Evolutionary conservation across 345 rosid species (phyloP).

Genomic region (Linum tenue): DNA sequence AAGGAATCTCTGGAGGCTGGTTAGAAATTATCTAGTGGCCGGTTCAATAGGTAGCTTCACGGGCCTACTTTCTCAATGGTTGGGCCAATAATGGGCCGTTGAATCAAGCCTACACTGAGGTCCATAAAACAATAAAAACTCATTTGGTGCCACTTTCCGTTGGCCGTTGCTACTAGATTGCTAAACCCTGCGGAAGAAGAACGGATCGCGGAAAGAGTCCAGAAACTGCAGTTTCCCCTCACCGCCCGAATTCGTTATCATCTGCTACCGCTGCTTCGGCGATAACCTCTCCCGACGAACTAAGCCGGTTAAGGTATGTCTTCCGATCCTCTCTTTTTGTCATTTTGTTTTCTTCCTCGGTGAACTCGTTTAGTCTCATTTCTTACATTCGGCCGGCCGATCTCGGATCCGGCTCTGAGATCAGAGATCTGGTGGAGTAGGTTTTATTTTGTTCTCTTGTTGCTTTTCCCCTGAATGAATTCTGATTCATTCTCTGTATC

Average conservation of each 20-base stretch:
- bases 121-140: too few species aligned
- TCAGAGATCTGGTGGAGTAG: not conserved
- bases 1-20: too few species aligned
- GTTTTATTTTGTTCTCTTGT: not conserved
- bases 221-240: not conserved
- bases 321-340: not conserved
- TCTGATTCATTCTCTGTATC: too few species aligned
- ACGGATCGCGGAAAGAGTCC: not conserved
- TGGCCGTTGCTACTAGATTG: not conserved
- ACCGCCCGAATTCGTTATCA: not conserved
- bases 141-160: too few species aligned
- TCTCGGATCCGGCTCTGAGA: not conserved
- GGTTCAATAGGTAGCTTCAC: too few species aligned
- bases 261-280: not conserved
- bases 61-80: too few species aligned
- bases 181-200: not conserved
- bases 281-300: not conserved
- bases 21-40: too few species aligned
- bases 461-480: not conserved
- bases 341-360: not conserved
- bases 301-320: not conserved
- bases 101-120: too few species aligned
- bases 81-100: too few species aligned
- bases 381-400: not conserved
- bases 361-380: not conserved